These are phyloP conservation scores for Aegilops bicornis DNA, from an alignment of 176 grass and related monocot genomes.

Conservation along the genomic window DNA sequence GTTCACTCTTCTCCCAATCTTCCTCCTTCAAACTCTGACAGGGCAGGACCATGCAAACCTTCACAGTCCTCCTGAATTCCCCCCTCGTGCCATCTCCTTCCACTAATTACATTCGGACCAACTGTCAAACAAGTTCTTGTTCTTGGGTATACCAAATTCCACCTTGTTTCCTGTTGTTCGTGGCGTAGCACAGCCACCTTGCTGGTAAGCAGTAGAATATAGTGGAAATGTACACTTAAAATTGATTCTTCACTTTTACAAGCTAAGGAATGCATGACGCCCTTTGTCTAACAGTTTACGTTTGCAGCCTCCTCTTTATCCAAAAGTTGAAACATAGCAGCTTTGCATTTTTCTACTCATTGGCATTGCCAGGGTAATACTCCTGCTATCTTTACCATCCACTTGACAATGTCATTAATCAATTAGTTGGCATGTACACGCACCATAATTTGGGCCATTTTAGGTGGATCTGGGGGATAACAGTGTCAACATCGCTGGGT, in stretches of 20 bases:
- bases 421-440: conserved; percentile 46
- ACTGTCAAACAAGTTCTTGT: no score
- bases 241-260: conserved; percentile 14
- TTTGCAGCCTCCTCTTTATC: neutral
- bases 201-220: neutral
- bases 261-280: neutral
- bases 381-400: conserved; percentile 3
- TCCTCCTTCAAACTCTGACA: no score
- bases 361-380: neutral
- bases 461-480: conserved; percentile 61
- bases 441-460: conserved; percentile 46
- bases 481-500: conserved; percentile 22
- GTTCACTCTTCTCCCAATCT: no score
- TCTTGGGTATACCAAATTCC: no score
- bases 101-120: no score
- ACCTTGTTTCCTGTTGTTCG: no score
- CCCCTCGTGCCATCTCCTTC: no score
- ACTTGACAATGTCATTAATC: conserved; percentile 15
- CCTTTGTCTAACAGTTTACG: neutral
- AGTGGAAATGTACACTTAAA: conserved; percentile 20
- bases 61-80: no score
- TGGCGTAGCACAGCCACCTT: no score
- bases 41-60: no score
- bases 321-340: neutral
- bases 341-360: neutral